A percentile compares a stretch with the other conserved stretches of the same genome.
Evolutionary conservation across 108 stramenopile genomes (phyloP).

Genomic region (Schizochytrium sp.): DNA sequence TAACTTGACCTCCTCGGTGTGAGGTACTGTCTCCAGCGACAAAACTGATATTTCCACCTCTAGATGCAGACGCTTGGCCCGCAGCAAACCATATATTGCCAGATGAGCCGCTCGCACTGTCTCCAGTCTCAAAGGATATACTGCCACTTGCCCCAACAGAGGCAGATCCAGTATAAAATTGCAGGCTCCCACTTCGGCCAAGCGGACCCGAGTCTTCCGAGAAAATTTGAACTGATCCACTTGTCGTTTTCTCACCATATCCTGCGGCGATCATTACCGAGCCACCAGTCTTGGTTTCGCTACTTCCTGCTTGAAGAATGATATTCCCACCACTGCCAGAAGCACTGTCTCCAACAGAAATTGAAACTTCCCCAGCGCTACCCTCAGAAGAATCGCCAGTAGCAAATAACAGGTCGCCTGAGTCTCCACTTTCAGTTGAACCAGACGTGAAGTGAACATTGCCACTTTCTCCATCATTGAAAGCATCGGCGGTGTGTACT

Average conservation of each 20-base stretch:
- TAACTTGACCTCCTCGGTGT: slow-evolving; percentile 39
- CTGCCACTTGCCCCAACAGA: slow-evolving; percentile 20
- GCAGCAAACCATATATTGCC: not conserved
- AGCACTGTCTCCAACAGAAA: not conserved
- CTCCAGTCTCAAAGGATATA: slow-evolving; percentile 11
- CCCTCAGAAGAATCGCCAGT: not conserved
- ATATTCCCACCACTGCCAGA: not conserved
- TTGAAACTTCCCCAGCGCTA: not conserved
- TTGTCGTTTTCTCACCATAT: not conserved
- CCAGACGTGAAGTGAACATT: slow-evolving; percentile 28
- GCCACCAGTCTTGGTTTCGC: not conserved
- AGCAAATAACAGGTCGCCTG: not conserved
- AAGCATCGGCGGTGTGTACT: not conserved
- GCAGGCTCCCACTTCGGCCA: not conserved
- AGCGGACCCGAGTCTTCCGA: not conserved
- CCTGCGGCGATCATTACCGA: not conserved
- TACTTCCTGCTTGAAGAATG: not conserved
- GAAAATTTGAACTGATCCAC: not conserved
- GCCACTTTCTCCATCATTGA: not conserved
- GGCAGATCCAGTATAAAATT: slow-evolving; percentile 11
- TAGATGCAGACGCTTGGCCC: not conserved
- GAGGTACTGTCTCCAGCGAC: not conserved
- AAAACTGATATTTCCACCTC: not conserved
- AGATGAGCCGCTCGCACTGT: not conserved
- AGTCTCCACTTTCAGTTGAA: not conserved